Conservation (phyloP, 805 yeast genomes). For the Pichia deserticola region DNA sequence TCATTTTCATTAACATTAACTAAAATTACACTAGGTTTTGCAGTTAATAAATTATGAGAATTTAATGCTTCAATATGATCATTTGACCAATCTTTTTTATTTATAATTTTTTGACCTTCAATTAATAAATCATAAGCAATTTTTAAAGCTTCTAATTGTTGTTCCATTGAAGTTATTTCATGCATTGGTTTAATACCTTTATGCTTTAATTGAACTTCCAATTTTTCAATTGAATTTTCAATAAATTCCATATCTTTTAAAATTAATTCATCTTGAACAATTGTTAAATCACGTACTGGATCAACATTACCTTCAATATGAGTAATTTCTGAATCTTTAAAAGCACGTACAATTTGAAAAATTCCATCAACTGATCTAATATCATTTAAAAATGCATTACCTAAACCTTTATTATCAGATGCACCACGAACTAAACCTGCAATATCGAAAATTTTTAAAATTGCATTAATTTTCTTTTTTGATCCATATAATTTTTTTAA, state of each 20-base stretch:
- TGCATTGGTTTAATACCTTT: slow-evolving; percentile 76
- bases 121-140: slow-evolving; percentile 70
- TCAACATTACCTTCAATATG: slow-evolving; percentile 60
- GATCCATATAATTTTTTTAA: slow-evolving; percentile 44
- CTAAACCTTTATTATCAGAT: slow-evolving; percentile 59
- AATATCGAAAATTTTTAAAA: slow-evolving; percentile 54
- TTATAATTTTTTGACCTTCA: slow-evolving; percentile 82
- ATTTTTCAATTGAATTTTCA: slow-evolving; percentile 49
- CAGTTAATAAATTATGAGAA: slow-evolving; percentile 78
- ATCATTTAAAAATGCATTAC: slow-evolving; percentile 64
- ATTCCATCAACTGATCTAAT: slow-evolving; percentile 67
- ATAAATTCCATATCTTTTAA: slow-evolving; percentile 67
- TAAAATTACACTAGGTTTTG: slow-evolving; percentile 91
- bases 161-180: slow-evolving; percentile 60
- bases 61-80: slow-evolving; percentile 91
- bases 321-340: slow-evolving; percentile 55
- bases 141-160: slow-evolving; percentile 73
- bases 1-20: slow-evolving; percentile 87
- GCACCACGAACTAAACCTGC: slow-evolving; percentile 67
- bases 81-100: slow-evolving; percentile 69
- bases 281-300: slow-evolving; percentile 55
- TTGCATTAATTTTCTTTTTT: slow-evolving; percentile 44
- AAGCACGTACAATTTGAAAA: slow-evolving; percentile 61
- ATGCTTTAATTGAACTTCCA: slow-evolving; percentile 70
- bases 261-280: slow-evolving; percentile 57